Evolutionary conservation across 345 rosid genomes (phyloP).

Genomic region (Gossypium bickii): DNA sequence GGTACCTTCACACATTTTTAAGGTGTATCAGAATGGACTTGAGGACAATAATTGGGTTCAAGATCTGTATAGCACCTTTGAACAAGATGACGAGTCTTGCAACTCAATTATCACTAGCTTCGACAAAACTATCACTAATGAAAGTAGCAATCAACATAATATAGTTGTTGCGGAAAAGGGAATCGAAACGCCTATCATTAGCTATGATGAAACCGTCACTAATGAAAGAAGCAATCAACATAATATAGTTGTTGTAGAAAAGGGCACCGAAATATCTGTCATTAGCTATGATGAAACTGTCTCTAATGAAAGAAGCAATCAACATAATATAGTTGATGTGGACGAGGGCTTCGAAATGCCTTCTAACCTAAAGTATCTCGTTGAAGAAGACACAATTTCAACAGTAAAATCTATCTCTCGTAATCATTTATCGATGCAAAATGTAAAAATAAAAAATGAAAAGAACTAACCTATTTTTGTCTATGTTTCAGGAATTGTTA

Average conservation of each 20-base stretch:
- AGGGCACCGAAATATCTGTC: background rate
- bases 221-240: background rate
- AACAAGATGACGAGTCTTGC: background rate
- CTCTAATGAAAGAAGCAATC: background rate
- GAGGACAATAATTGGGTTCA: background rate
- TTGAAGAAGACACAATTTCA: background rate
- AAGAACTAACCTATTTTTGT: background rate
- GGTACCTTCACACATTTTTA: background rate
- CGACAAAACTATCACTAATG: background rate
- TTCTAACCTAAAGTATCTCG: background rate
- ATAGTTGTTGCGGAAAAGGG: background rate
- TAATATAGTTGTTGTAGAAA: background rate
- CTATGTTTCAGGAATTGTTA: background rate
- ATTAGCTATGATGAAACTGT: background rate
- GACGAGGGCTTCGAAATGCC: background rate
- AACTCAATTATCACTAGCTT: background rate
- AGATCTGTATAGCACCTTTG: background rate
- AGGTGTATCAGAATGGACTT: background rate
- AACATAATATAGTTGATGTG: background rate
- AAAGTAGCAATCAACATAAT: background rate
- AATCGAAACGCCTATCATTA: background rate
- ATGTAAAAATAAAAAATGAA: background rate
- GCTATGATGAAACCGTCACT: background rate
- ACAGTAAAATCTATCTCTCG: background rate
- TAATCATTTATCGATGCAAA: background rate